Evolutionary conservation across 148 eudicot species (phyloP), one percentile per base, ranked within the genome.

Genomic region (Rhododendron vialii): DNA sequence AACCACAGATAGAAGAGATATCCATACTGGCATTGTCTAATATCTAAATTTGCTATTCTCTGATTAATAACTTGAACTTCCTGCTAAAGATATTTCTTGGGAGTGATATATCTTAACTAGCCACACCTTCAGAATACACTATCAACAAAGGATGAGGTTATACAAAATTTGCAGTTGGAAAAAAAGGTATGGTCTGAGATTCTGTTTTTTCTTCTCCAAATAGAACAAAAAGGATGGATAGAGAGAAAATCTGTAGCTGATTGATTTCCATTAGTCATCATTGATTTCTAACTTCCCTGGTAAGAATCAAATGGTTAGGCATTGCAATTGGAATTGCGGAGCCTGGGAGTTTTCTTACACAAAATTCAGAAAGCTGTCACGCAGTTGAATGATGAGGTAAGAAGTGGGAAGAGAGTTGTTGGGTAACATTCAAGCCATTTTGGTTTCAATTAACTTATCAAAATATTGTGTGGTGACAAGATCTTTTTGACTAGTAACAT

Each of bases 101-200:
- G 2, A 26, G 41, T 80, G 77, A 76, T 87, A 45, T 33, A 65
- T 88, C 90, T 92, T 93, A 84, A 92, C 92, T 67, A 85, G 59
- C 76, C 80, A 85, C 88, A 93, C 94, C 92, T 93, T 84, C 91
- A 91, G 92, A 87, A 80, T 85, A 80, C 88, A 75, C 76, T 93
- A 77, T 87, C 90, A 83, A 79, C 81, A 36, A 93, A 92, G 88
- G 95, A 93, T 61, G 83, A 84, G 79, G 80, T 92, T 59, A 92
- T 91, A 83, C 90, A 87, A 83, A 88, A 88, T 87, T 88, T 93
- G 76, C 87, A 83, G 53, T 87, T 83, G 17, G 94, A 93, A 83
- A 93, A 93, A 86, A 90, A 90, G 94, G 95, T 92, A 80, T 22
- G 33, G 36, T 82, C 73, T 85, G 43, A 75, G 67, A 57, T 79